Conservation (phyloP, 768 basidiomycete species). For the Leccinellum rugosiceps region DNA sequence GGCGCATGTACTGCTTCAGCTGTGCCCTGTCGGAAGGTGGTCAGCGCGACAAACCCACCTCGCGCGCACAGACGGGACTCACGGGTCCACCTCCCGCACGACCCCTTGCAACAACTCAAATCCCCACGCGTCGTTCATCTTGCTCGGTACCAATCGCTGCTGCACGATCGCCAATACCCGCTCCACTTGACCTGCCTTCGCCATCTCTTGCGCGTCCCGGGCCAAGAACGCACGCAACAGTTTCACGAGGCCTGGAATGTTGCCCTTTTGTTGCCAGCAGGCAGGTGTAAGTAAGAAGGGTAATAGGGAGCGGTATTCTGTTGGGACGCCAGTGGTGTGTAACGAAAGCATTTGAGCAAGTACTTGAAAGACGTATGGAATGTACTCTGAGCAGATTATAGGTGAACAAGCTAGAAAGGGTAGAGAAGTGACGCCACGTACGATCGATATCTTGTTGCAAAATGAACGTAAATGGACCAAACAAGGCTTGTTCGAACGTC, state of each 20-base stretch:
- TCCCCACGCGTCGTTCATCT: slow-evolving; percentile 85
- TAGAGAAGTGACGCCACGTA: slow-evolving; percentile 34
- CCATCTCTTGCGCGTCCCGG: slow-evolving; percentile 66
- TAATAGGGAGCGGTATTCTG: slow-evolving; percentile 74
- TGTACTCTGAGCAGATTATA: slow-evolving; percentile 58
- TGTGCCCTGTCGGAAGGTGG: slow-evolving; percentile 40
- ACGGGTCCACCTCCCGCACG: slow-evolving; percentile 73
- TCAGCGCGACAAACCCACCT: background rate
- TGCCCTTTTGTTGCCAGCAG: slow-evolving; percentile 92
- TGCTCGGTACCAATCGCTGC: slow-evolving; percentile 84
- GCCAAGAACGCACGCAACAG: slow-evolving; percentile 80
- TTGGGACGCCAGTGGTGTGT: slow-evolving; percentile 63
- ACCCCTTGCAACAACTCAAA: slow-evolving; percentile 85
- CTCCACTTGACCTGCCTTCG: slow-evolving; percentile 65
- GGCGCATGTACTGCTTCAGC: slow-evolving; percentile 72
- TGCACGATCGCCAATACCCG: slow-evolving; percentile 85
- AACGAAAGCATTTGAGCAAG: slow-evolving; percentile 93
- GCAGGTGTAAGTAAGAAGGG: slow-evolving; percentile 81
- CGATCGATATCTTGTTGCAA: slow-evolving; percentile 92
- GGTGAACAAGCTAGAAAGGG: background rate
- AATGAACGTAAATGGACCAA: slow-evolving; percentile 84
- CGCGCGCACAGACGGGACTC: slow-evolving; percentile 30
- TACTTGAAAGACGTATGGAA: slow-evolving; percentile 96
- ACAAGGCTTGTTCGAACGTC: slow-evolving; percentile 77
- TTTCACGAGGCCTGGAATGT: slow-evolving; percentile 89